phyloP scores from a whole-genome alignment of 2,329 filamentous ascomycete genomes.

The Ceratocystis alfenasii region DNA sequence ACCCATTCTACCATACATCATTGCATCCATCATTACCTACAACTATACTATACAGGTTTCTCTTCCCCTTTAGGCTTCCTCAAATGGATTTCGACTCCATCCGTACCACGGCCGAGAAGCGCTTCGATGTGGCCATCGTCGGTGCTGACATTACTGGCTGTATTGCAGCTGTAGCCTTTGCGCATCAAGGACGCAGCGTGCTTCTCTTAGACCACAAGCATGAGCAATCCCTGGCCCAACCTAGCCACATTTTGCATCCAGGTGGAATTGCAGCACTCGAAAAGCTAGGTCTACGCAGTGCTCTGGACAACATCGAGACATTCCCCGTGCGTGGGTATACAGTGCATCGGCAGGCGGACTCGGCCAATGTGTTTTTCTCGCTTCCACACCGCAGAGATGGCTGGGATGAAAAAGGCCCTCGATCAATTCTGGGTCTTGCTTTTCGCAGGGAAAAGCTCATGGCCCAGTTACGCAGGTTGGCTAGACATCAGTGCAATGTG shows the following conservation, averaged over 20 bases:
- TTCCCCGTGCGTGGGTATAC: slow-evolving; percentile 17
- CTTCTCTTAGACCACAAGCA: slow-evolving; percentile 59
- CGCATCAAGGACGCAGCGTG: slow-evolving; percentile 80
- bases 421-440: not conserved
- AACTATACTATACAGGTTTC: not conserved
- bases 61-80: not conserved
- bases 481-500: not conserved
- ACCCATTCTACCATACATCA: not conserved
- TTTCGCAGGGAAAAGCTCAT: slow-evolving; percentile 10
- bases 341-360: not conserved
- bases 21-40: not conserved
- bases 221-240: slow-evolving; percentile 82
- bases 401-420: slow-evolving; percentile 4
- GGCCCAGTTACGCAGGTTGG: not conserved
- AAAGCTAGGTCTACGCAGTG: slow-evolving; percentile 66
- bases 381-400: slow-evolving; percentile 1
- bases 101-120: slow-evolving; percentile 3
- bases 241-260: slow-evolving; percentile 86
- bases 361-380: slow-evolving; percentile 16
- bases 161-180: slow-evolving; percentile 70
- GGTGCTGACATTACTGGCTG: slow-evolving; percentile 86
- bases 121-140: slow-evolving; percentile 58
- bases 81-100: not conserved
- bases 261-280: slow-evolving; percentile 72
- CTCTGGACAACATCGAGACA: slow-evolving; percentile 64